Evolutionary conservation across 495 filamentous ascomycete species (phyloP).

Genomic region (Elaphomyces granulatus): DNA sequence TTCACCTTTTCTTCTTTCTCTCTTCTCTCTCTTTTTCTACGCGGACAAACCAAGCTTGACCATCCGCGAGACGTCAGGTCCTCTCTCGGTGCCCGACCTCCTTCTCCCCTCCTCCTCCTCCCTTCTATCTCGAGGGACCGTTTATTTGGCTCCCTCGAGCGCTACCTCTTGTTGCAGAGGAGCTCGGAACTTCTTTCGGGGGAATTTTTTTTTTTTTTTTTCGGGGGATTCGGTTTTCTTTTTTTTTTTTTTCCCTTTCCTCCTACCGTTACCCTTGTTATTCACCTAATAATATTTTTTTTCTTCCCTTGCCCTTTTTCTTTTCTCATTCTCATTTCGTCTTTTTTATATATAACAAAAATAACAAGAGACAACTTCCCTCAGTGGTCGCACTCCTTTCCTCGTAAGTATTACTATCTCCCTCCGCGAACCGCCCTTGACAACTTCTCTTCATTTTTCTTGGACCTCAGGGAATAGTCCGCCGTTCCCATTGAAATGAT

Average conservation of each 20-base stretch:
- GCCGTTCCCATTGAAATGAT: too few species aligned
- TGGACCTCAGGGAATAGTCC: too few species aligned
- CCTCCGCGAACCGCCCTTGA: too few species aligned
- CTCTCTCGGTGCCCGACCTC: conserved; percentile 1
- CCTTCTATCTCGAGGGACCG: conserved; percentile 1
- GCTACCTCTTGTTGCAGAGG: neutral
- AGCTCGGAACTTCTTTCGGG: too few species aligned
- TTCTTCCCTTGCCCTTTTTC: conserved; percentile 2
- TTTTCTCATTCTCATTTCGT: conserved; percentile 1
- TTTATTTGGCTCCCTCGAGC: neutral
- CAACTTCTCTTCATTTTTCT: neutral
- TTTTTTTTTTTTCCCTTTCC: conserved; percentile 5
- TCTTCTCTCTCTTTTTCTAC: conserved; percentile 7
- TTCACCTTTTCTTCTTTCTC: conserved; percentile 9
- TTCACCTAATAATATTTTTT: neutral
- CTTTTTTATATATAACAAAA: too few species aligned
- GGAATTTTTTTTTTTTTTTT: neutral
- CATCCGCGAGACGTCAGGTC: neutral
- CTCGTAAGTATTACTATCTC: too few species aligned
- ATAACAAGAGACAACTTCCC: too few species aligned
- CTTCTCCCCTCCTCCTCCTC: conserved; percentile 6
- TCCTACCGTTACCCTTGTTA: conserved; percentile 6
- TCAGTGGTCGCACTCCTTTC: too few species aligned
- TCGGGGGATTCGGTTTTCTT: too few species aligned
- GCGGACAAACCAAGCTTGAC: neutral